Conservation (phyloP, 169 alveolate genomes). For the Plasmodium gaboni region DNA sequence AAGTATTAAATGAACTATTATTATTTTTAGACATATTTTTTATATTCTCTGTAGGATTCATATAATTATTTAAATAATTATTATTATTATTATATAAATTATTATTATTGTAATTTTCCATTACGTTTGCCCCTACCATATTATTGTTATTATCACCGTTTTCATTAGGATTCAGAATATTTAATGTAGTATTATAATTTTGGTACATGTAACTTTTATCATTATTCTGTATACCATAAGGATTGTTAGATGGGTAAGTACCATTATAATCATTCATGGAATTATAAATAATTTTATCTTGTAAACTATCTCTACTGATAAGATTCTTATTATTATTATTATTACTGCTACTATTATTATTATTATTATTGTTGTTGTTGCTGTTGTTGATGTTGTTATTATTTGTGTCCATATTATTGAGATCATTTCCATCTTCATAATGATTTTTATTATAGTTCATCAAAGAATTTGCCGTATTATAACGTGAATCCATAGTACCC, state of each 20-base stretch:
- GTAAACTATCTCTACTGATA: background rate
- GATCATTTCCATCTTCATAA: background rate
- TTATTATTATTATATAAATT: background rate
- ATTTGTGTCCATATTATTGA: background rate
- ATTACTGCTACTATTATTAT: background rate
- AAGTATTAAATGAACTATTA: conserved; percentile 9
- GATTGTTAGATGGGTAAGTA: background rate
- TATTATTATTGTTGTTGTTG: background rate
- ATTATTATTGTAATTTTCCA: background rate
- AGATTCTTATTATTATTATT: background rate
- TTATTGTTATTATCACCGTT: background rate
- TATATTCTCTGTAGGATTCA: background rate
- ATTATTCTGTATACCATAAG: background rate
- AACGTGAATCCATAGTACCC: background rate
- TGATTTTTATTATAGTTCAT: conserved; percentile 1
- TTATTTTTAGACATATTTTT: conserved; percentile 5
- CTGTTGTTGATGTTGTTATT: background rate
- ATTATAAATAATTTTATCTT: background rate
- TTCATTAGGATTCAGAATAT: background rate
- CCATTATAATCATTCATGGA: conserved; percentile 7
- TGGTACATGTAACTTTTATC: background rate
- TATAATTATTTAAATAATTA: background rate
- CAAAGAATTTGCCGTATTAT: background rate
- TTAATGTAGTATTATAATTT: conserved; percentile 8
- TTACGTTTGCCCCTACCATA: background rate